phyloP scores from a whole-genome alignment of 2,329 filamentous ascomycete species.

The Penicillium oxalicum region DNA sequence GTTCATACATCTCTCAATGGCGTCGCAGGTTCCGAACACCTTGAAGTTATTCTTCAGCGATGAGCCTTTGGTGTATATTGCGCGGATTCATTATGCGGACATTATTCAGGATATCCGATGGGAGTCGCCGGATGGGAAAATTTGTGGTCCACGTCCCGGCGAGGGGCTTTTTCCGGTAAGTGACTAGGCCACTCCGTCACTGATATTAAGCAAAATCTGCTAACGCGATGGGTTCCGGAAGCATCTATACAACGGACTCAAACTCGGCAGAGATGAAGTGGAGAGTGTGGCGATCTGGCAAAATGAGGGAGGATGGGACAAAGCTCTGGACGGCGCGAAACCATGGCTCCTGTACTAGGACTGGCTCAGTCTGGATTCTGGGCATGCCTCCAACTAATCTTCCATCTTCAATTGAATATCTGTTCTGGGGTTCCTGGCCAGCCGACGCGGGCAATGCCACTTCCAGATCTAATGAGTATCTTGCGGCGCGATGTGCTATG shows the following conservation, averaged over 20 bases:
- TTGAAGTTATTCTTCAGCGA: slow-evolving; percentile 35
- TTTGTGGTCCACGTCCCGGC: slow-evolving; percentile 31
- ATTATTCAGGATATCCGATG: slow-evolving; percentile 29
- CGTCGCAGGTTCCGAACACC: slow-evolving; percentile 35
- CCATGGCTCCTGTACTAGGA: slow-evolving; percentile 33
- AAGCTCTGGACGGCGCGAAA: slow-evolving; percentile 27
- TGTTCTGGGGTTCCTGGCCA: no score
- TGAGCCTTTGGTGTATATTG: slow-evolving; percentile 33
- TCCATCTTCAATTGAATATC: no score
- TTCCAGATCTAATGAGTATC: no score
- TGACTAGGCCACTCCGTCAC: not conserved
- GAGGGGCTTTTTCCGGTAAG: slow-evolving; percentile 39
- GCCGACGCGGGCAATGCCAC: no score
- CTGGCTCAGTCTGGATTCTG: not conserved
- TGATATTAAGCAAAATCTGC: not conserved
- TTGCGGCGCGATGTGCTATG: no score
- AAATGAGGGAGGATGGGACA: slow-evolving; percentile 35
- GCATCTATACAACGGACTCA: slow-evolving; percentile 37
- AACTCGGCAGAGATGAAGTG: slow-evolving; percentile 33
- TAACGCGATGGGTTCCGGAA: slow-evolving; percentile 8
- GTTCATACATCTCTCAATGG: slow-evolving; percentile 37
- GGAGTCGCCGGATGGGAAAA: slow-evolving; percentile 35
- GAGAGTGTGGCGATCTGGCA: slow-evolving; percentile 35
- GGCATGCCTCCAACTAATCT: not conserved
- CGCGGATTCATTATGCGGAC: slow-evolving; percentile 30